Conservation (phyloP, 1,284 basidiomycete genomes). For the Schizophyllum commune region DNA sequence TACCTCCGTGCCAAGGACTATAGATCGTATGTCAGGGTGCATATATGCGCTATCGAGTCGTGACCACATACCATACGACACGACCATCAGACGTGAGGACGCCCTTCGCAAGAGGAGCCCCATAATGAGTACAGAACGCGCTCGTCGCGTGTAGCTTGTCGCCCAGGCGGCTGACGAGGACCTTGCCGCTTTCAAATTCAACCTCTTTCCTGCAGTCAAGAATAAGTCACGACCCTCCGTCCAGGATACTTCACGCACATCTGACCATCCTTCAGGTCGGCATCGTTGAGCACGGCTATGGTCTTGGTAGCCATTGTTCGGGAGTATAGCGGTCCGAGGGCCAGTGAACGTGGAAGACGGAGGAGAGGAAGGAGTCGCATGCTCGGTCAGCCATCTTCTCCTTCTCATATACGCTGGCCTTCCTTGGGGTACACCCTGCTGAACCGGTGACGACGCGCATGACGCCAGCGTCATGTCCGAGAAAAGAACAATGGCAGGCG, state of each 20-base stretch:
- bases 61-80: conserved; percentile 61
- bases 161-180: conserved; percentile 73
- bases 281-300: conserved; percentile 55
- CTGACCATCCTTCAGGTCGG: conserved; percentile 70
- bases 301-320: conserved; percentile 44
- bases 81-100: conserved; percentile 74
- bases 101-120: conserved; percentile 79
- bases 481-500: background rate
- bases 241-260: conserved; percentile 39
- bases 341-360: background rate
- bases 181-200: conserved; percentile 72
- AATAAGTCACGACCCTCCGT: background rate
- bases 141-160: conserved; percentile 75
- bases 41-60: background rate
- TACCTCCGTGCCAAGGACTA: conserved; percentile 88
- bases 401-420: background rate
- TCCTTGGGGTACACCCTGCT: background rate
- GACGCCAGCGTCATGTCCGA: background rate
- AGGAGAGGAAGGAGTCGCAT: background rate
- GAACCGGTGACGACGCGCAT: background rate
- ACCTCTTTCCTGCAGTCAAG: conserved; percentile 64
- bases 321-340: background rate
- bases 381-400: background rate
- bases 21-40: conserved; percentile 1
- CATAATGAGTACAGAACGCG: conserved; percentile 87